Conservation (phyloP, 805 yeast genomes). For the Vanderwaltozyma tropicalis region DNA sequence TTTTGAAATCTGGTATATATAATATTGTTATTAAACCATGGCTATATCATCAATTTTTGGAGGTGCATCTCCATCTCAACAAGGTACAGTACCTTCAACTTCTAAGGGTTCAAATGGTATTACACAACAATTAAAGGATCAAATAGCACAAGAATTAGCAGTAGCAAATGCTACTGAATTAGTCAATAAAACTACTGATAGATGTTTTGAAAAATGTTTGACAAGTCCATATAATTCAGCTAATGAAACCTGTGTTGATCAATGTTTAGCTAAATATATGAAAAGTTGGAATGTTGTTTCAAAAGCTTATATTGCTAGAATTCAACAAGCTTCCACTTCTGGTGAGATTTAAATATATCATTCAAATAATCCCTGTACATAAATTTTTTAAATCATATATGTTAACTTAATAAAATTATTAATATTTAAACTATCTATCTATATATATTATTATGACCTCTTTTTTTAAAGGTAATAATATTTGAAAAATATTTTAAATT, state of each 20-base stretch:
- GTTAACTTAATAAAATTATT: too few relatives aligned
- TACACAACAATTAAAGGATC: conserved; percentile 55
- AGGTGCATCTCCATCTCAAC: conserved; percentile 18
- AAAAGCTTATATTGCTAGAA: conserved; percentile 62
- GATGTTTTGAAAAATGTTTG: conserved; percentile 77
- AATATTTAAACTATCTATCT: too few relatives aligned
- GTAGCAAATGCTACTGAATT: conserved; percentile 85
- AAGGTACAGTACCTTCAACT: conserved; percentile 13
- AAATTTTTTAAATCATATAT: too few relatives aligned
- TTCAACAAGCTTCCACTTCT: conserved; percentile 43
- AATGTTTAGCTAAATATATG: conserved; percentile 82
- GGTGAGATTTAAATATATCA: conserved; percentile 18
- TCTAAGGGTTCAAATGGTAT: conserved; percentile 31
- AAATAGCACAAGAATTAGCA: conserved; percentile 74
- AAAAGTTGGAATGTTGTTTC: conserved; percentile 83
- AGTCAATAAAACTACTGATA: conserved; percentile 73
- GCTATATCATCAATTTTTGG: conserved; percentile 26
- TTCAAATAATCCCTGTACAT: too few relatives aligned
- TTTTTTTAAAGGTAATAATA: too few relatives aligned
- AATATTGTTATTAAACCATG: conserved; percentile 11
- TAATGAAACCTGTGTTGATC: conserved; percentile 60
- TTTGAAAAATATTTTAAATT: too few relatives aligned
- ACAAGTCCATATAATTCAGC: conserved; percentile 45
- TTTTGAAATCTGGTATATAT: too few relatives aligned
- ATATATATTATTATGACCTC: too few relatives aligned